These are phyloP conservation scores for Xylaria bambusicola DNA, from an alignment of 495 filamentous ascomycete genomes.

Conservation along the genomic window DNA sequence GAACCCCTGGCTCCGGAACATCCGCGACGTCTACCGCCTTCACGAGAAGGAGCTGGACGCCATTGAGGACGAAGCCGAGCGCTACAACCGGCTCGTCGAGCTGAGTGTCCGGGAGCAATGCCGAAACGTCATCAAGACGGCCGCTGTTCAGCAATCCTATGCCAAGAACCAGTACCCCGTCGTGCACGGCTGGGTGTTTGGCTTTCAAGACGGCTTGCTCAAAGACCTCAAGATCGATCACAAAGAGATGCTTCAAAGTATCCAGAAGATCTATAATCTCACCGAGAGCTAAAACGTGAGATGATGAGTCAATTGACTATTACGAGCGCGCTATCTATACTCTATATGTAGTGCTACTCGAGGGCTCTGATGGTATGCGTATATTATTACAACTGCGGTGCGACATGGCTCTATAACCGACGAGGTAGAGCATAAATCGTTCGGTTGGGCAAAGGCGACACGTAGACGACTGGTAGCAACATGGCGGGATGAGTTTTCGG, in stretches of 20 bases:
- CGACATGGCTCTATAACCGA: too few species aligned
- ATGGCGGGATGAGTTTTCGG: too few species aligned
- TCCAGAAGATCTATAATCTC: constrained; percentile 60
- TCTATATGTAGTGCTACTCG: too few species aligned
- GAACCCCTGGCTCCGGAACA: constrained; percentile 63
- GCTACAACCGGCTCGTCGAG: constrained; percentile 60
- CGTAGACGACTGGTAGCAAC: too few species aligned
- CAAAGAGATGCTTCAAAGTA: constrained; percentile 43
- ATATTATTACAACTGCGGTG: too few species aligned
- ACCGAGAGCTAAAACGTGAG: constrained; percentile 37
- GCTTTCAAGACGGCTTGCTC: constrained; percentile 52
- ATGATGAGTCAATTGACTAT: too few species aligned
- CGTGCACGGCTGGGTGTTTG: constrained; percentile 61
- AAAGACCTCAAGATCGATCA: constrained; percentile 57
- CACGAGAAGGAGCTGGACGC: constrained; percentile 58
- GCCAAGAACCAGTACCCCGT: constrained; percentile 53
- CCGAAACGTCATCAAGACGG: constrained; percentile 61
- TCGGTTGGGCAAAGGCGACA: too few species aligned
- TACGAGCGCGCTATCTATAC: too few species aligned
- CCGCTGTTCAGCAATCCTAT: constrained; percentile 56
- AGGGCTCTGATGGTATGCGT: too few species aligned
- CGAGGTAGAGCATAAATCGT: too few species aligned
- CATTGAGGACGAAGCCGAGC: constrained; percentile 45
- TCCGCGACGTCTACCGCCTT: constrained; percentile 60
- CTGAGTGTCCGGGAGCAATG: constrained; percentile 62